Evolutionary conservation across 78 protist species (phyloP), one percentile per base, ranked within the genome.

Genomic region (Diacronema lutheri): DNA sequence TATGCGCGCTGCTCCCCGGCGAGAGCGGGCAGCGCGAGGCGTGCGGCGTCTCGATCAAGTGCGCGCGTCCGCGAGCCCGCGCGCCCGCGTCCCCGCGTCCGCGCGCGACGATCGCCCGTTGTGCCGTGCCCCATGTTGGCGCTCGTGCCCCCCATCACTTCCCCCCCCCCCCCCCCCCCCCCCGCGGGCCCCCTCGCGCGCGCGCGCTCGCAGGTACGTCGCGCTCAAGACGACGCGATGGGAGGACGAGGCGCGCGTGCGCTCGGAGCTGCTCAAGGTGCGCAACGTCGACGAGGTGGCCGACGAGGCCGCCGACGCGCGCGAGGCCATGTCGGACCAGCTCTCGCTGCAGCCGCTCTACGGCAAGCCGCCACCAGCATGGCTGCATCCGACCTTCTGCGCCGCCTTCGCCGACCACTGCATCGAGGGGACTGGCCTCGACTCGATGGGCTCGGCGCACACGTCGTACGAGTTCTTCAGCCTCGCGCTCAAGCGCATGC

Each of bases 371-470:
- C 84, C 84, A 4, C 84, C 84, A 5, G 56, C 66, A 37, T 88
- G 86, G 83, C 29, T 40, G 16, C 71, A 74, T 26, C 88, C 81
- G 16, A 20, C 66, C 12, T 61, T 61, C 66, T n/a, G 11, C 21
- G 80, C 61, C 35, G 79, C 40, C n/a, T 71, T 84, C 40, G 88
- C 81, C 14, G 88, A 84, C 56, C 62, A 78, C 1, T 83, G 44
- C 41, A 41, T 83, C 13, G 69, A 50, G 60, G 79, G 79, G 29
- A 83, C 87, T 25, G 68, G 55, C 35, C 68, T 83, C 29, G 87
- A 83, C 20, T 62, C 68, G 7, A 9, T 7, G 50, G 78, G 77
- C 46, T 46, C 64, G 41, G 46, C 35, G 25, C 46, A 50, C 58
- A 26, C 35, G 26, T 77, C 64, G 37, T 31, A 50, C 44, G 64